Conservation (phyloP, 2,329 filamentous ascomycete genomes). For the Cylindrodendrum hubeiense region DNA sequence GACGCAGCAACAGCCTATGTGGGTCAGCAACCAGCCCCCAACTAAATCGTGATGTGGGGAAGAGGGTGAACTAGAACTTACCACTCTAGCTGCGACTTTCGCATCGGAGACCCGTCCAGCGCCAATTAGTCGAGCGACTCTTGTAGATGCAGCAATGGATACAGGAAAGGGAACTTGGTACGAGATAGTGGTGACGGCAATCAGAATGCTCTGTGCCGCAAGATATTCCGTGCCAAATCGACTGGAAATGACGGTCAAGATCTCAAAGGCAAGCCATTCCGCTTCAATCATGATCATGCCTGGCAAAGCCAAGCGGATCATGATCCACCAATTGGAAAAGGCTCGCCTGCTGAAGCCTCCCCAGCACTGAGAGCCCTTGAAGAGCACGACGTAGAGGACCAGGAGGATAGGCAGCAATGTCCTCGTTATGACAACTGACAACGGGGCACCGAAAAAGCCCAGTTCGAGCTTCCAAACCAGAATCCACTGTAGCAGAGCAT, state of each 20-base stretch:
- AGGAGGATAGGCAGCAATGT: conserved; percentile 82
- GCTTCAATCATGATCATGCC: conserved; percentile 95
- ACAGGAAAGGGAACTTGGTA: conserved; percentile 95
- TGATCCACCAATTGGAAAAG: conserved; percentile 79
- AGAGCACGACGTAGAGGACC: conserved; percentile 80
- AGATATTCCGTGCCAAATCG: conserved; percentile 84
- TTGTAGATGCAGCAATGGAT: conserved; percentile 87
- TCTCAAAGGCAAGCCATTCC: conserved; percentile 92
- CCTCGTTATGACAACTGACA: conserved; percentile 83
- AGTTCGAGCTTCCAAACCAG: conserved; percentile 78
- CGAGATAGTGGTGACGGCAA: conserved; percentile 81
- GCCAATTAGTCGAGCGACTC: conserved; percentile 92
- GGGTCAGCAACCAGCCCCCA: background rate
- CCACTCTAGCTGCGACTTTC: conserved; percentile 81
- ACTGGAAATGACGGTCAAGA: conserved; percentile 83
- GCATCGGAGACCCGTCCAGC: conserved; percentile 85
- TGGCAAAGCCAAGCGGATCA: conserved; percentile 88
- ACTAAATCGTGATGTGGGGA: conserved; percentile 69
- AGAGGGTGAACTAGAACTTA: conserved; percentile 48
- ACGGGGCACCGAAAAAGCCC: conserved; percentile 84
- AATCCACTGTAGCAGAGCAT: conserved; percentile 81
- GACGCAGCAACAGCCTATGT: conserved; percentile 74
- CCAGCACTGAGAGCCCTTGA: conserved; percentile 85
- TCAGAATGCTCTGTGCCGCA: conserved; percentile 88
- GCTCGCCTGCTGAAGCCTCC: conserved; percentile 80